Conservation (phyloP, 768 basidiomycete genomes). For the Podaxis sp. region DNA sequence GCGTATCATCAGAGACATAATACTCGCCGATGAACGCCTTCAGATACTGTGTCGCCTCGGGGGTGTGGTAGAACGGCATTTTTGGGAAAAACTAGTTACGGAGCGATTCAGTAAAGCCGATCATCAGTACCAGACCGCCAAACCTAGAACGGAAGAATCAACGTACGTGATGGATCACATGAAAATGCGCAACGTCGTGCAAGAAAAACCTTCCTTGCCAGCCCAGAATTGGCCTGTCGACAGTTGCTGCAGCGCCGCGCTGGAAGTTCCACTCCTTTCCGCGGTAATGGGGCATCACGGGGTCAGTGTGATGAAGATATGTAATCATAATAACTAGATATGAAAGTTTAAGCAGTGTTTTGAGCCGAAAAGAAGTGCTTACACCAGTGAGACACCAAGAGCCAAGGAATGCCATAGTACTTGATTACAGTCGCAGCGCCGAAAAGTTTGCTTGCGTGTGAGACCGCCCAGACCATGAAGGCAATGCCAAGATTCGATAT, state of each 20-base stretch:
- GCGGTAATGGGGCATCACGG: conserved; percentile 56
- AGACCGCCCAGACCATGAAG: conserved; percentile 43
- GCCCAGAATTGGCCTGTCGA: conserved; percentile 58
- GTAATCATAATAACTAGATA: conserved; percentile 51
- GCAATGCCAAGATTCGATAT: conserved; percentile 59
- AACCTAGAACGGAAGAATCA: background rate
- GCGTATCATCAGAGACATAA: conserved; percentile 43
- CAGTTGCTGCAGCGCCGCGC: conserved; percentile 61
- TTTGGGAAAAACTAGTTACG: conserved; percentile 56
- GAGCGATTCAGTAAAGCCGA: background rate
- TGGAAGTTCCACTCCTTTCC: conserved; percentile 58
- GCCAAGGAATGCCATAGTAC: conserved; percentile 55
- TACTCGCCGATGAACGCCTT: conserved; percentile 50
- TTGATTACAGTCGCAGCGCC: conserved; percentile 43
- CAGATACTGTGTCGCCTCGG: conserved; percentile 49
- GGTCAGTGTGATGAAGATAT: conserved; percentile 68
- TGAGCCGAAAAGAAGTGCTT: conserved; percentile 20
- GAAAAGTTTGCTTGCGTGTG: conserved; percentile 34
- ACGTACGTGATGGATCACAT: conserved; percentile 61
- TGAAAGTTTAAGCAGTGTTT: background rate
- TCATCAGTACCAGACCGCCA: background rate
- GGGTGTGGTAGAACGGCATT: conserved; percentile 59
- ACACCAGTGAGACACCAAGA: conserved; percentile 58
- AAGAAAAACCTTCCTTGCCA: conserved; percentile 69
- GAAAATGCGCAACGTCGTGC: conserved; percentile 65